Evolutionary conservation across 768 basidiomycete species (phyloP).

Genomic region (Tulasnella sp.): DNA sequence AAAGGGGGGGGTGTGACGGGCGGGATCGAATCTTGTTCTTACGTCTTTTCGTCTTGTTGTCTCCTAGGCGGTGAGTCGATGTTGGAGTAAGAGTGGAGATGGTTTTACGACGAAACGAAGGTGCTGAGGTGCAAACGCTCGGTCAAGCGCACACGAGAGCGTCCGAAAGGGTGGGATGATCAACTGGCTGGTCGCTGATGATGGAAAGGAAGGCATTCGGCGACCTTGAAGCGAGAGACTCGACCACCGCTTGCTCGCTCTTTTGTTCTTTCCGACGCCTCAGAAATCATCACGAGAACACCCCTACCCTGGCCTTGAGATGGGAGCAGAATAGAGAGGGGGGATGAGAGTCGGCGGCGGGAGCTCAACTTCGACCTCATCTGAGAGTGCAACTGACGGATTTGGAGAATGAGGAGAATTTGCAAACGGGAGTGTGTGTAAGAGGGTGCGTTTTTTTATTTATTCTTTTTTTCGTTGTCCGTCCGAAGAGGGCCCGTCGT

Average conservation of each 20-base stretch:
- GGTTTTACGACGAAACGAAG: not conserved
- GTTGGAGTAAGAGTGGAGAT: not conserved
- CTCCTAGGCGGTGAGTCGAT: not conserved
- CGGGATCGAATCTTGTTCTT: slow-evolving; percentile 11
- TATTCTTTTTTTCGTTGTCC: not conserved
- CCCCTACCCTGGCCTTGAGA: not conserved
- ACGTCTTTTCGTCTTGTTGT: not conserved
- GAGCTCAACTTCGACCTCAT: not conserved
- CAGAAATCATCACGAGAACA: not conserved
- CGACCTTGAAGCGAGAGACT: slow-evolving; percentile 2
- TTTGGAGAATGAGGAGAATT: not conserved
- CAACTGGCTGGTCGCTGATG: not conserved
- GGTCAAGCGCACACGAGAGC: not conserved
- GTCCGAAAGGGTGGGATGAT: not conserved
- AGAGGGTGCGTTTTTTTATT: not conserved
- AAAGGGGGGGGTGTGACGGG: not conserved
- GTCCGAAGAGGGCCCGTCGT: not conserved
- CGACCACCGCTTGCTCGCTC: not conserved
- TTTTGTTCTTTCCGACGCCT: not conserved
- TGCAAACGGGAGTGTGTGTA: slow-evolving; percentile 1
- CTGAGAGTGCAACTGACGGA: not conserved
- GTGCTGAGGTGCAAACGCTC: slow-evolving; percentile 5
- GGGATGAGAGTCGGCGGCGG: not conserved
- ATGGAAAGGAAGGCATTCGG: not conserved
- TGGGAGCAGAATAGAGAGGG: not conserved